Conservation (phyloP, 768 basidiomycete species). For the Calocybe cyanea region DNA sequence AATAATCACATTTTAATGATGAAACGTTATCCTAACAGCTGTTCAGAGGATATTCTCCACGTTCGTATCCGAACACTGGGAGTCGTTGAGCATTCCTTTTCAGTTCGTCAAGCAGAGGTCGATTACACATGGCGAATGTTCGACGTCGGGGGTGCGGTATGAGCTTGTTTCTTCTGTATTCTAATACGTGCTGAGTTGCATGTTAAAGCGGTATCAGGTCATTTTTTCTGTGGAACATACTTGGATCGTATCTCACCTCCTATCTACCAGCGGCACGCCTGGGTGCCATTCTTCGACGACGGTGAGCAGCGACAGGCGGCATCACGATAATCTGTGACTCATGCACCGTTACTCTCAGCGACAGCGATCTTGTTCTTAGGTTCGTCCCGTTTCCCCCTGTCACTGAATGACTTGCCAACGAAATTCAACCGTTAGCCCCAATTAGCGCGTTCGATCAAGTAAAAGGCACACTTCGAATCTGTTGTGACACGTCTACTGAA, state of each 20-base stretch:
- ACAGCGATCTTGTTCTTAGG: conserved; percentile 78
- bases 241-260: not conserved
- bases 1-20: conserved; percentile 9
- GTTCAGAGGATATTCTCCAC: conserved; percentile 67
- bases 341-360: conserved; percentile 34
- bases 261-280: conserved; percentile 56
- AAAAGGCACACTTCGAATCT: not conserved
- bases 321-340: not conserved
- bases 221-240: conserved; percentile 19
- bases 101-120: conserved; percentile 54
- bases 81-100: conserved; percentile 70
- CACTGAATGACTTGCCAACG: not conserved
- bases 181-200: conserved; percentile 1
- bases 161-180: conserved; percentile 25
- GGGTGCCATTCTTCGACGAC: conserved; percentile 84
- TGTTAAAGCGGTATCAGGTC: conserved; percentile 53
- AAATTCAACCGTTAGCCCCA: conserved; percentile 42
- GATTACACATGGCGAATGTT: conserved; percentile 73
- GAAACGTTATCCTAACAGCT: not conserved
- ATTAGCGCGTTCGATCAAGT: conserved; percentile 82
- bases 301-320: conserved; percentile 38
- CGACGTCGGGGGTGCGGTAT: conserved; percentile 79
- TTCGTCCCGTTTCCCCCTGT: conserved; percentile 12
- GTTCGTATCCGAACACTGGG: conserved; percentile 81
- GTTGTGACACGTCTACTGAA: not conserved